Conservation (phyloP, 1,139 yeast genomes). For the Geotrichum phurueaensis region DNA sequence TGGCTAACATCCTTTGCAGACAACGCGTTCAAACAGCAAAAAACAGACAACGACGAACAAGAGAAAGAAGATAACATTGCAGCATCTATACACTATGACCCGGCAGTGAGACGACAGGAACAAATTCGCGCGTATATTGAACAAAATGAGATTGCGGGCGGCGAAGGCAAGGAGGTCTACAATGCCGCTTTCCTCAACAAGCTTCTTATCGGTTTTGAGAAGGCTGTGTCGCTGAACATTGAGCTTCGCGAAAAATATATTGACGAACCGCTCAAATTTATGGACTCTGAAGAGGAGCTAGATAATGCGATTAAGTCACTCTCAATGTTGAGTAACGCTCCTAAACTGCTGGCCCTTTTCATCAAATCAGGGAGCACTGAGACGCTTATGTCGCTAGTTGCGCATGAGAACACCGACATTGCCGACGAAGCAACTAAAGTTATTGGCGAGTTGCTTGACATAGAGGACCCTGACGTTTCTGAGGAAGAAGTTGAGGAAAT, state of each 20-base stretch:
- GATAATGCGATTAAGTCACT: constrained; percentile 33
- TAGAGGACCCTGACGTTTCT: constrained; percentile 18
- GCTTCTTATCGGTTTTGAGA: constrained; percentile 26
- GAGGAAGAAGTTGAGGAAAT: constrained; percentile 16
- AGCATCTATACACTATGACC: not conserved
- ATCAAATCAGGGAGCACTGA: constrained; percentile 25
- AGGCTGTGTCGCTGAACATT: constrained; percentile 29
- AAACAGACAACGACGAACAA: not conserved
- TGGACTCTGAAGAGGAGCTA: constrained; percentile 32
- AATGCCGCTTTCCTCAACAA: constrained; percentile 27
- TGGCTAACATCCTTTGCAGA: not conserved
- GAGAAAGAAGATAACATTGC: not conserved
- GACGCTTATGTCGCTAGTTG: constrained; percentile 26
- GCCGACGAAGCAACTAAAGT: constrained; percentile 28
- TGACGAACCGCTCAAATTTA: constrained; percentile 33
- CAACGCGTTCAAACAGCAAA: not conserved
- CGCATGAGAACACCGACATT: constrained; percentile 36
- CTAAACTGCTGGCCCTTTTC: constrained; percentile 25
- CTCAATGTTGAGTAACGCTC: constrained; percentile 30
- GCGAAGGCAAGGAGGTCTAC: constrained; percentile 18
- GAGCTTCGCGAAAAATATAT: constrained; percentile 30
- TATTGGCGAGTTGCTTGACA: constrained; percentile 29
- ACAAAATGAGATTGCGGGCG: constrained; percentile 5
- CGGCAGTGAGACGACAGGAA: constrained; percentile 3
- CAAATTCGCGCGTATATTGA: constrained; percentile 17